Percentiles rank a stretch among this genome's conserved stretches.
Conservation (phyloP, 2,329 filamentous ascomycete species). For the Neofusicoccum ribis region DNA sequence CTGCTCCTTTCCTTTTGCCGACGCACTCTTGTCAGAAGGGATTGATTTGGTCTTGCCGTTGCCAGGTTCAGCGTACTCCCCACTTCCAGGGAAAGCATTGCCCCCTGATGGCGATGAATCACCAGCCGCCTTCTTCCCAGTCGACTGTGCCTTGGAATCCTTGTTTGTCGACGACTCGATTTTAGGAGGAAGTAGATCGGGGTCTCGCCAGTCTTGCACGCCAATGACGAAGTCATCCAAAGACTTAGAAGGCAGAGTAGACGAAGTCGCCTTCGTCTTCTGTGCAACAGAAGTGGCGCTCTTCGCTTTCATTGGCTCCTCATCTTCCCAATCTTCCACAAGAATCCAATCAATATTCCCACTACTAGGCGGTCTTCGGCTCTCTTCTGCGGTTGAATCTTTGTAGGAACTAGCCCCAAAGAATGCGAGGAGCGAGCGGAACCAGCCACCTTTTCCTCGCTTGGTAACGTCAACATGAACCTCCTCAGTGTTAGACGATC, state of each 20-base stretch:
- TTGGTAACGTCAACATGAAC: conserved; percentile 2
- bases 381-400: conserved; percentile 45
- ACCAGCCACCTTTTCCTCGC: conserved; percentile 42
- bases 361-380: conserved; percentile 68
- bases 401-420: conserved; percentile 42
- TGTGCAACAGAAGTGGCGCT: conserved; percentile 9
- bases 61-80: conserved; percentile 57
- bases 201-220: conserved; percentile 85
- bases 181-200: conserved; percentile 62
- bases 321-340: conserved; percentile 64
- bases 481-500: not conserved
- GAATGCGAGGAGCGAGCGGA: conserved; percentile 47
- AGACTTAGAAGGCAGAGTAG: conserved; percentile 9
- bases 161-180: conserved; percentile 25
- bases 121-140: conserved; percentile 13
- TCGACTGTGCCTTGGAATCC: conserved; percentile 21
- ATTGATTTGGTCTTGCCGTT: not conserved
- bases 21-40: not conserved
- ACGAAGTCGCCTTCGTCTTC: conserved; percentile 25
- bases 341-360: conserved; percentile 73
- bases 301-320: conserved; percentile 32
- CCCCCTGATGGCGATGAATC: conserved; percentile 54
- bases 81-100: conserved; percentile 70
- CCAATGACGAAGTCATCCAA: conserved; percentile 73
- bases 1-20: conserved; percentile 19